These are phyloP conservation scores for Botryotinia convoluta DNA, from an alignment of 2,329 filamentous ascomycete genomes.

Conservation along the genomic window DNA sequence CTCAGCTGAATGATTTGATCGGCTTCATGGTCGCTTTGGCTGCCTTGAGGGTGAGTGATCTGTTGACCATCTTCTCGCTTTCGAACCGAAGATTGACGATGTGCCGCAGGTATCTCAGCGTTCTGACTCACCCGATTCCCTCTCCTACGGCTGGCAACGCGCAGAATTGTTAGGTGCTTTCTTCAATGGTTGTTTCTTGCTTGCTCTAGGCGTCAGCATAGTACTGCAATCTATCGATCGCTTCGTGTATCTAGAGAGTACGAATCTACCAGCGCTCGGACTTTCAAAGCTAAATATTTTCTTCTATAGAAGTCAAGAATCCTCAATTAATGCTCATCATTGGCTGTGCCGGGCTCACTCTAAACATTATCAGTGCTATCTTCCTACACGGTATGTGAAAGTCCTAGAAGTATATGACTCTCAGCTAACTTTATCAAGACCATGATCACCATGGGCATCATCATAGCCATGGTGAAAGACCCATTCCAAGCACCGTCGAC, in stretches of 20 bases:
- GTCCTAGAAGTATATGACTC: background rate
- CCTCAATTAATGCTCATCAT: slow-evolving; percentile 67
- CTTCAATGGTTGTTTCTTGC: slow-evolving; percentile 74
- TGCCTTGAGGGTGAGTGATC: slow-evolving; percentile 54
- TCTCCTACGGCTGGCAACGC: slow-evolving; percentile 75
- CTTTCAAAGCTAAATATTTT: background rate
- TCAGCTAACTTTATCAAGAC: slow-evolving; percentile 13
- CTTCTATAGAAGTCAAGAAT: slow-evolving; percentile 55
- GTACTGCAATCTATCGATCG: slow-evolving; percentile 71
- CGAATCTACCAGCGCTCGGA: slow-evolving; percentile 26
- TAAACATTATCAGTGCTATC: slow-evolving; percentile 65
- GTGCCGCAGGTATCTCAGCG: slow-evolving; percentile 55
- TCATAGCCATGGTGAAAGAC: background rate
- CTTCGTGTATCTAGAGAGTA: slow-evolving; percentile 57
- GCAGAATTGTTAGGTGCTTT: slow-evolving; percentile 73
- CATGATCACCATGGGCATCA: slow-evolving; percentile 25
- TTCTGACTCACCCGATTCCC: slow-evolving; percentile 52
- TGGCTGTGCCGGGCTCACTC: slow-evolving; percentile 61
- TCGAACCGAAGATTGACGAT: slow-evolving; percentile 1
- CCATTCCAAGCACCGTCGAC: slow-evolving; percentile 1
- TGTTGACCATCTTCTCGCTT: slow-evolving; percentile 1
- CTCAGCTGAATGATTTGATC: slow-evolving; percentile 68
- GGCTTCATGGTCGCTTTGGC: slow-evolving; percentile 65
- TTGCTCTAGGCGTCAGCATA: slow-evolving; percentile 70
- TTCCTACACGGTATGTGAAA: slow-evolving; percentile 58